Evolutionary conservation across 2,329 filamentous ascomycete species (phyloP), one percentile per base, ranked within the genome.

Genomic region (Neonectria magnoliae): DNA sequence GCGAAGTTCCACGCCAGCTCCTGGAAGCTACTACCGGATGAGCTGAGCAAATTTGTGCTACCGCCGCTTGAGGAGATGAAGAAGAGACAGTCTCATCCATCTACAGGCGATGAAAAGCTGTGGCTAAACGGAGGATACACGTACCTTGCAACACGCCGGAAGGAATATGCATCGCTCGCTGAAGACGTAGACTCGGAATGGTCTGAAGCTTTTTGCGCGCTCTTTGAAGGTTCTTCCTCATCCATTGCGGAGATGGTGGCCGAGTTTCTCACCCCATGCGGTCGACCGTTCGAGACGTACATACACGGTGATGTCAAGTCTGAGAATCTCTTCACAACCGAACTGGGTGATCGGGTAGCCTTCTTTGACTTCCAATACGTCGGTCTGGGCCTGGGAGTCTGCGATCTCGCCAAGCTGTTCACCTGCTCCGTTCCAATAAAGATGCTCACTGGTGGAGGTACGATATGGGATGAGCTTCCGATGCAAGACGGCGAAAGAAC

Each of bases 361-460:
- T 89, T 92, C 67, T 91, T 88, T 70, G 90, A 92, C 73, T 92
- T 92, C 60, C 90, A 92, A 69, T 92, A 92, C 68, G 84, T 86
- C 0, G 90, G 90, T 0, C 76, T 90, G 0, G 89, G 90, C 0
- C 74, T 91, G 0, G 89, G 90, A 0, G 88, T 88, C 0, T 89
- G 88, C 67, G 90, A 92, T 73, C 78, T 91, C 0, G 89, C 88
- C 2, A 91, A 91, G 72, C 75, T 91, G 1, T 90, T 91, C 64
- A 91, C 89, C 0, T 91, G 88, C 74, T 90, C 89, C 2, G 82
- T 91, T 0, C 88, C 88, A 0, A 41, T 87, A 7, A 67, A 77
- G 2, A 83, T 90, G 81, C 81, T 91, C 0, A 77, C 79, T 0
- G 71, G 68, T 5, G 52, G 57, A 20, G n/a, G 1, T 64, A 70